phyloP scores from a whole-genome alignment of 345 rosid species.

The Salix purpurea region DNA sequence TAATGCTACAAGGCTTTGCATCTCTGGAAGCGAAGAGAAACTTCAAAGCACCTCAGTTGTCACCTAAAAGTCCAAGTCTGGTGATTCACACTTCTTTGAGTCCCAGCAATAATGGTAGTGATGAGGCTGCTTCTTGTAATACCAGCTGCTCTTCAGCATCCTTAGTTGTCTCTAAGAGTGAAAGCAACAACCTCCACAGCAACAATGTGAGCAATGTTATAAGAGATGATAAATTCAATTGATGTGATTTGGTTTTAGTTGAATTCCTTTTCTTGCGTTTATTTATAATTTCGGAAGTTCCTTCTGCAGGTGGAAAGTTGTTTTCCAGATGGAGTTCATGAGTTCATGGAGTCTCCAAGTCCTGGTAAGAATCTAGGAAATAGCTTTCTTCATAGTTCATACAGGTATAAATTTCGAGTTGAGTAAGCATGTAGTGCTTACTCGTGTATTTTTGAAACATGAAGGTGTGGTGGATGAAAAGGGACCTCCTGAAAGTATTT shows the following conservation, averaged over 20 bases:
- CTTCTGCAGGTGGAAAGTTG: conserved; percentile 42
- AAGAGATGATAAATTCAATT: conserved; percentile 4
- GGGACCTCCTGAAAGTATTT: conserved; percentile 17
- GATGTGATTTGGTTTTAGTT: conserved; percentile 1
- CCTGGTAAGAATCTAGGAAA: conserved; percentile 31
- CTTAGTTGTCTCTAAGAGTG: conserved; percentile 11
- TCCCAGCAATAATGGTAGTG: conserved; percentile 21
- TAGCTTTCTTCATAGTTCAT: not conserved
- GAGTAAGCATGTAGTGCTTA: not conserved
- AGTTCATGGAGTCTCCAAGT: conserved; percentile 21
- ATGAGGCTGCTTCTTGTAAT: conserved; percentile 34
- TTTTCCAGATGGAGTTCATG: conserved; percentile 21
- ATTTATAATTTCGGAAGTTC: conserved; percentile 3
- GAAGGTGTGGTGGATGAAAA: conserved; percentile 21
- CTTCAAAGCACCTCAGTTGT: conserved; percentile 59
- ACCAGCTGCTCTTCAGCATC: conserved; percentile 23
- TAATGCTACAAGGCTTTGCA: conserved; percentile 65
- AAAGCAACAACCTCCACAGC: conserved; percentile 16
- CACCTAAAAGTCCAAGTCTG: conserved; percentile 43
- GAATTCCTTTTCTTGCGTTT: conserved; percentile 1
- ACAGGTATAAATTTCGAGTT: not conserved
- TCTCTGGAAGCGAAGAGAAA: conserved; percentile 78
- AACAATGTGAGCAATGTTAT: conserved; percentile 38
- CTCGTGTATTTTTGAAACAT: not conserved
- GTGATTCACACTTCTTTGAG: conserved; percentile 30